Conservation (phyloP, 352 stramenopile genomes). For the Pythium volutum region DNA sequence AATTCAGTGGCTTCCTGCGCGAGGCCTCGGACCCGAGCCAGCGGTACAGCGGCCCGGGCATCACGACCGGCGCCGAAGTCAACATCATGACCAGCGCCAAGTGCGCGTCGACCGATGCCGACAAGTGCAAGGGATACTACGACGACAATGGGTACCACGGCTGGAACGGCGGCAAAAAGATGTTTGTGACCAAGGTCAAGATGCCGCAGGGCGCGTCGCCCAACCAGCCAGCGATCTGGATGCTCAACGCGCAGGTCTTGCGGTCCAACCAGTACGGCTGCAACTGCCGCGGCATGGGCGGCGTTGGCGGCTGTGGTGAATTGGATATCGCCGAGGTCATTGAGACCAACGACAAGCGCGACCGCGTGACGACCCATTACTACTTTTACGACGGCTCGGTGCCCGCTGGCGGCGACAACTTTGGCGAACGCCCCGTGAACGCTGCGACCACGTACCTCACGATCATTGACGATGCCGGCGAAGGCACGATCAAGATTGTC, state of each 20-base stretch:
- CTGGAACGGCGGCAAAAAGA: slow-evolving; percentile 71
- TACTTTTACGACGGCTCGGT: slow-evolving; percentile 65
- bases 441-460: slow-evolving; percentile 31
- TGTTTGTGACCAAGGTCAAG: slow-evolving; percentile 73
- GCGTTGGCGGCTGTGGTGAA: slow-evolving; percentile 60
- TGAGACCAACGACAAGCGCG: slow-evolving; percentile 46
- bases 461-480: slow-evolving; percentile 31
- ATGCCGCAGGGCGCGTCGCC: slow-evolving; percentile 42
- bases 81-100: slow-evolving; percentile 74
- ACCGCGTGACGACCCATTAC: slow-evolving; percentile 70
- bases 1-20: slow-evolving; percentile 43
- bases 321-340: slow-evolving; percentile 74
- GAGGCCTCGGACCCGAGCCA: slow-evolving; percentile 48
- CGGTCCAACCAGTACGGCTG: slow-evolving; percentile 67
- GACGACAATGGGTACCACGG: slow-evolving; percentile 64
- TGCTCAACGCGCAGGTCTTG: slow-evolving; percentile 70
- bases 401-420: slow-evolving; percentile 35
- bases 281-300: slow-evolving; percentile 62
- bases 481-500: slow-evolving; percentile 34
- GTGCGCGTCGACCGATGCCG: slow-evolving; percentile 23
- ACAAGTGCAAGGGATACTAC: slow-evolving; percentile 62
- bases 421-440: slow-evolving; percentile 26
- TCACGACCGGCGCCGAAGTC: slow-evolving; percentile 63
- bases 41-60: slow-evolving; percentile 41
- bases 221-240: slow-evolving; percentile 70